phyloP scores from a whole-genome alignment of 2,329 filamentous ascomycete genomes.

The Aspergillus viridinutans region DNA sequence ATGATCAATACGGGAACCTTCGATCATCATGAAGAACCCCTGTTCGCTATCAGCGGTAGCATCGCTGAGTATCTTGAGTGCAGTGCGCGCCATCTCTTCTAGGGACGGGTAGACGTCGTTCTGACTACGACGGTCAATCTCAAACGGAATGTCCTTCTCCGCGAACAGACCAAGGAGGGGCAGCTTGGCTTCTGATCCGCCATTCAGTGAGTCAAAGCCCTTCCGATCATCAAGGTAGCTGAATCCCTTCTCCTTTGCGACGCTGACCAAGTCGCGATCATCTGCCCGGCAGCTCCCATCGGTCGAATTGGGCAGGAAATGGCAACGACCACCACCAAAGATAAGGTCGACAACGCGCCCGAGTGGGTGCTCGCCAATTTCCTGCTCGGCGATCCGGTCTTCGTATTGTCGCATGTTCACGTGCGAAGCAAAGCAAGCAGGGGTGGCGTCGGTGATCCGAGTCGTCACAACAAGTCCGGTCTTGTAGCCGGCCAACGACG shows the following conservation, averaged over 20 bases:
- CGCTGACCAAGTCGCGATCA: constrained; percentile 65
- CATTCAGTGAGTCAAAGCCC: constrained; percentile 70
- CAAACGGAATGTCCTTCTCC: constrained; percentile 77
- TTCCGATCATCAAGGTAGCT: constrained; percentile 68
- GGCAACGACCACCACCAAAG: constrained; percentile 87
- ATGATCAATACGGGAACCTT: constrained; percentile 93
- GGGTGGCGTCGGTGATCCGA: constrained; percentile 90
- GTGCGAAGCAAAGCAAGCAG: constrained; percentile 89
- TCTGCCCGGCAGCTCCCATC: constrained; percentile 78
- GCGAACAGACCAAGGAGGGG: constrained; percentile 87
- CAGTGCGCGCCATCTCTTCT: constrained; percentile 84
- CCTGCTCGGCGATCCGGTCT: constrained; percentile 87
- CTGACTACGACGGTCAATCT: constrained; percentile 80
- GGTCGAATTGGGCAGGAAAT: constrained; percentile 81
- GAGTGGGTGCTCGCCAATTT: constrained; percentile 81
- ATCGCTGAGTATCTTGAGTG: constrained; percentile 71
- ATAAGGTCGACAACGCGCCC: constrained; percentile 88
- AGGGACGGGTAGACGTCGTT: constrained; percentile 80
- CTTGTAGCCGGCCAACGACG: constrained; percentile 84
- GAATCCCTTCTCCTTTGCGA: constrained; percentile 77
- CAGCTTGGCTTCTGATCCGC: constrained; percentile 64
- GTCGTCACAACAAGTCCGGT: constrained; percentile 95
- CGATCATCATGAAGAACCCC: constrained; percentile 98
- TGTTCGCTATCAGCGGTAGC: constrained; percentile 81
- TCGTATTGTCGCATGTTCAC: constrained; percentile 75